phyloP scores from a whole-genome alignment of 768 basidiomycete species.

The Pulveroboletus sp. region DNA sequence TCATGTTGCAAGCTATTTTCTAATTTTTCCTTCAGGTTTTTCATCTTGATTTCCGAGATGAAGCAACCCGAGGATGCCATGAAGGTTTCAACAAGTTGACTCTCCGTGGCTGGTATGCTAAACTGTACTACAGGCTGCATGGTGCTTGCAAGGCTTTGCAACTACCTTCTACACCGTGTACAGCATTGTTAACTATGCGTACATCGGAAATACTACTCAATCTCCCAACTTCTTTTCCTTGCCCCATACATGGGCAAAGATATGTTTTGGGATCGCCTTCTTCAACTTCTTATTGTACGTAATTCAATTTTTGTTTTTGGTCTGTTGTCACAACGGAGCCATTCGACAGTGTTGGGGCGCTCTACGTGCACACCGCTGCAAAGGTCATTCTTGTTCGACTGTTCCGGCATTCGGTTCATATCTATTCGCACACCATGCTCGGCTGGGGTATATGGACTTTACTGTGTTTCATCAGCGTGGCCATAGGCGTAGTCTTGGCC shows the following conservation, averaged over 20 bases:
- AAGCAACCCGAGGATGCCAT: slow-evolving; percentile 47
- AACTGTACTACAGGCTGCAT: slow-evolving; percentile 34
- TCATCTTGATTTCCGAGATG: slow-evolving; percentile 59
- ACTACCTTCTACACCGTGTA: slow-evolving; percentile 50
- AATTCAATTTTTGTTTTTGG: background rate
- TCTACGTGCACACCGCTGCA: slow-evolving; percentile 50
- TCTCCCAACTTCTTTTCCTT: slow-evolving; percentile 9
- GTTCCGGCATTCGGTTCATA: slow-evolving; percentile 45
- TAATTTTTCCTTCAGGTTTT: slow-evolving; percentile 40
- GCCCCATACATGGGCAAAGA: slow-evolving; percentile 42
- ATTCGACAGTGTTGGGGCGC: slow-evolving; percentile 36
- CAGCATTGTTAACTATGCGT: slow-evolving; percentile 42
- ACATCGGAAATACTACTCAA: slow-evolving; percentile 37
- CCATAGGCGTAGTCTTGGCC: slow-evolving; percentile 45
- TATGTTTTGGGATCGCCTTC: slow-evolving; percentile 45
- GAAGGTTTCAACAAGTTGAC: slow-evolving; percentile 40
- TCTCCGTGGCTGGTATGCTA: background rate
- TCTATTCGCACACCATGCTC: slow-evolving; percentile 47
- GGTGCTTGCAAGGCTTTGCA: slow-evolving; percentile 50
- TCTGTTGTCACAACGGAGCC: background rate
- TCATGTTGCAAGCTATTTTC: background rate
- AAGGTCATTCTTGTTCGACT: slow-evolving; percentile 49
- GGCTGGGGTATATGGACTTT: slow-evolving; percentile 48
- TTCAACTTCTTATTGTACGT: slow-evolving; percentile 49
- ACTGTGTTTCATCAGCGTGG: slow-evolving; percentile 36